Conservation (phyloP, 2,329 filamentous ascomycete species). For the Trichoderma sp. region DNA sequence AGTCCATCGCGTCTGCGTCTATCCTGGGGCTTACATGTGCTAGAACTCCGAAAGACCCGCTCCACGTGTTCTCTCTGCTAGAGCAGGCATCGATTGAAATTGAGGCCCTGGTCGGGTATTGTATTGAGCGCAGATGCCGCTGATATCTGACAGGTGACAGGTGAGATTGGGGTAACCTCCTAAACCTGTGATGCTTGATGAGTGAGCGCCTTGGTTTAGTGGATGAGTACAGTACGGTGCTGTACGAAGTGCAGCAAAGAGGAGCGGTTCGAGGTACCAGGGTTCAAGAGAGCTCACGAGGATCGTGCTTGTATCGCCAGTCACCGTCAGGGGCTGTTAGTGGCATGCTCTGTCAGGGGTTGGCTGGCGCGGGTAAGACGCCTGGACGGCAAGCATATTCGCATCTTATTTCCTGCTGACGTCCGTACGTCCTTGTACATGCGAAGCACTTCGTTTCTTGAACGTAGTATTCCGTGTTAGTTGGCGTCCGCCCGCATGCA, state of each 20-base stretch:
- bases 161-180: not conserved
- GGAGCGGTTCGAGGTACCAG: not conserved
- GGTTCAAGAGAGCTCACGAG: not conserved
- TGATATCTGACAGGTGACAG: not conserved
- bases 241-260: not conserved
- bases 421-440: not conserved
- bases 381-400: not conserved
- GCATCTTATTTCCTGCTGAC: constrained; percentile 1
- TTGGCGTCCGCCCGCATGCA: not conserved
- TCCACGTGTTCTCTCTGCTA: not conserved
- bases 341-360: not conserved
- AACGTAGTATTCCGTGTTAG: not conserved
- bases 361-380: not conserved
- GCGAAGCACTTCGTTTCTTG: not conserved
- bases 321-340: not conserved
- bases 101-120: not conserved
- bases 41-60: not conserved
- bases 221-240: not conserved
- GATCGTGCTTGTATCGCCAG: not conserved
- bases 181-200: not conserved
- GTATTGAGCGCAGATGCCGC: not conserved
- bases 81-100: not conserved
- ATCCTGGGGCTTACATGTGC: not conserved
- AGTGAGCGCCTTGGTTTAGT: not conserved
- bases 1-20: not conserved